Percentiles rank a stretch among this genome's conserved stretches.
Conservation (phyloP, 306 rosid species). For the Prunus armeniaca region DNA sequence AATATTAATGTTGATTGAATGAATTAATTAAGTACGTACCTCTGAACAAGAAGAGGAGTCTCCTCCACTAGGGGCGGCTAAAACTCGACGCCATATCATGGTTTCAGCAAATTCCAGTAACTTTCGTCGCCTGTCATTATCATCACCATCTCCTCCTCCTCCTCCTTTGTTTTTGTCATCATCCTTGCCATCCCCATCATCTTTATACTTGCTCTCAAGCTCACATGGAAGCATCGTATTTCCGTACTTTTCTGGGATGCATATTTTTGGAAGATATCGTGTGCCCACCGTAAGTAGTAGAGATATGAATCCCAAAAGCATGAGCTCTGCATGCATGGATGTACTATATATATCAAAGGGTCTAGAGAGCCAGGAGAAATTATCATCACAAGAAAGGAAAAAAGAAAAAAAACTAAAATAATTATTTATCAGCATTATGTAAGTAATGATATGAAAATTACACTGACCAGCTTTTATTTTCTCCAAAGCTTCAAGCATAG, state of each 20-base stretch:
- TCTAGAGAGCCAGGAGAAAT: not conserved
- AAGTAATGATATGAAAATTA: no score
- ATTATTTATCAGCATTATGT: not conserved
- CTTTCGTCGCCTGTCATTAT: slow-evolving; percentile 24
- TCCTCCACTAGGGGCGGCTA: slow-evolving; percentile 32
- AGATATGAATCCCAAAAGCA: slow-evolving; percentile 72
- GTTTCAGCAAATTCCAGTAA: slow-evolving; percentile 35
- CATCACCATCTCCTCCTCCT: not conserved
- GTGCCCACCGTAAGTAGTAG: slow-evolving; percentile 60
- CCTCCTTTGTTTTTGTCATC: not conserved
- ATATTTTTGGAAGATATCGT: slow-evolving; percentile 43
- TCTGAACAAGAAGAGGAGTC: slow-evolving; percentile 32
- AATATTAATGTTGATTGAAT: no score
- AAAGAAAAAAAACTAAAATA: no score
- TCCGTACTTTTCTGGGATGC: slow-evolving; percentile 36
- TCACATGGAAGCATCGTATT: slow-evolving; percentile 64
- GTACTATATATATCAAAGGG: no score
- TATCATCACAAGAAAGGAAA: not conserved
- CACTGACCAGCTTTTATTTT: slow-evolving; percentile 63
- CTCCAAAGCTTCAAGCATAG: slow-evolving; percentile 73
- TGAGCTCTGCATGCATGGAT: slow-evolving; percentile 43
- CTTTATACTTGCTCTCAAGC: not conserved
- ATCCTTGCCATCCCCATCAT: not conserved
- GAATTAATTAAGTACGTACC: not conserved
- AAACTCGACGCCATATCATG: slow-evolving; percentile 41